phyloP scores from a whole-genome alignment of 208 protist genomes.

The Acanthamoeba healyi region DNA sequence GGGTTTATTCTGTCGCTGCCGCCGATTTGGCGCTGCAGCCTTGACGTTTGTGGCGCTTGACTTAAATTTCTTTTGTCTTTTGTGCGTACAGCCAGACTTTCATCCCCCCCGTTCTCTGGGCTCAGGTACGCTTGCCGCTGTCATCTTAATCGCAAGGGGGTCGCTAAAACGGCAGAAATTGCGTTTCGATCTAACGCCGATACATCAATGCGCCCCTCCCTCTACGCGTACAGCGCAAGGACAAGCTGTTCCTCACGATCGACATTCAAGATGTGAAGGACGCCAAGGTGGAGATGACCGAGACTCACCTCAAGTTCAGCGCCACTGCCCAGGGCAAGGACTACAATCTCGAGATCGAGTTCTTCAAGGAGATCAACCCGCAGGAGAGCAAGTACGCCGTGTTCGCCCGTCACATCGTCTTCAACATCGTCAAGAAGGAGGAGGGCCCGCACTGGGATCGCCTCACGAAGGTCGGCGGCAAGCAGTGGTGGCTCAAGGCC shows the following conservation, averaged over 20 bases:
- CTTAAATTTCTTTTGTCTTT: background rate
- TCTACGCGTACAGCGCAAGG: slow-evolving; percentile 20
- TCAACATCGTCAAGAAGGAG: slow-evolving; percentile 76
- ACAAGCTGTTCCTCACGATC: slow-evolving; percentile 68
- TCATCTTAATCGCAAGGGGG: background rate
- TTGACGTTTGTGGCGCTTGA: too few relatives aligned
- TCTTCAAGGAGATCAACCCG: slow-evolving; percentile 63
- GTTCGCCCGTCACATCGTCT: slow-evolving; percentile 1
- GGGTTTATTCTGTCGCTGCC: background rate
- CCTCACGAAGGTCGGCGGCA: slow-evolving; percentile 60
- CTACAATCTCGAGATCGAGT: slow-evolving; percentile 53
- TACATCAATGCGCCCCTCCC: background rate
- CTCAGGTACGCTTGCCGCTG: background rate
- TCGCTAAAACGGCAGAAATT: too few relatives aligned
- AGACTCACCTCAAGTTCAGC: slow-evolving; percentile 20
- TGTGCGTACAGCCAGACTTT: background rate
- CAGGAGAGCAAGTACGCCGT: slow-evolving; percentile 52
- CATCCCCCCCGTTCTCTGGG: background rate
- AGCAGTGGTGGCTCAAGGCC: slow-evolving; percentile 75
- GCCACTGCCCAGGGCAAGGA: slow-evolving; percentile 17
- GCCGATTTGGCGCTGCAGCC: too few relatives aligned
- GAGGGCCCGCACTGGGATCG: slow-evolving; percentile 57
- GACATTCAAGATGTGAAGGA: slow-evolving; percentile 69
- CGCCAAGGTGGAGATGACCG: slow-evolving; percentile 50
- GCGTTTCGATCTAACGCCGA: too few relatives aligned